These are phyloP conservation scores for Choricystis sp. DNA, from an alignment of 139 green algal genomes.

Conservation along the genomic window DNA sequence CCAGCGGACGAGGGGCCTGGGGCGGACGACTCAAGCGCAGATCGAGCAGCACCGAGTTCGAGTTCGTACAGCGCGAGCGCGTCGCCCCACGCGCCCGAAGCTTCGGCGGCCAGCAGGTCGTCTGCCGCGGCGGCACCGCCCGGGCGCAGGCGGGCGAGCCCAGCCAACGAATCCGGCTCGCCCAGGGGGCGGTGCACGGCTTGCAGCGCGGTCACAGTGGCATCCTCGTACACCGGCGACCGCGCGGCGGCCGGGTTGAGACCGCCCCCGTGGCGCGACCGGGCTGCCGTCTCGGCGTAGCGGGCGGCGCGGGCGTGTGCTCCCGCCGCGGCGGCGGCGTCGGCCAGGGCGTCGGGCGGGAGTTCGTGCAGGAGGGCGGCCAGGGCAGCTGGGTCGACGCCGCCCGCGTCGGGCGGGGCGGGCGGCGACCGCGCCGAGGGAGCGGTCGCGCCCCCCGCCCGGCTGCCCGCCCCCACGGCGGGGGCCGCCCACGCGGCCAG, in stretches of 20 bases:
- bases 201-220: conserved; percentile 65
- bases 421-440: too few relatives aligned
- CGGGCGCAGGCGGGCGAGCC: conserved; percentile 47
- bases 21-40: not conserved
- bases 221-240: conserved; percentile 28
- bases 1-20: too few relatives aligned
- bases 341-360: not conserved
- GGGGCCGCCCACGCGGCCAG: conserved; percentile 49
- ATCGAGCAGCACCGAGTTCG: conserved; percentile 14
- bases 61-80: conserved; percentile 74
- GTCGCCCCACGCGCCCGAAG: conserved; percentile 71
- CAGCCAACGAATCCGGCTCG: conserved; percentile 76
- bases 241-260: conserved; percentile 52
- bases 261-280: conserved; percentile 30
- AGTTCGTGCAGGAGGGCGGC: not conserved
- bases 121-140: conserved; percentile 36
- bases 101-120: conserved; percentile 55
- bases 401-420: too few relatives aligned
- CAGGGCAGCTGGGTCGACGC: conserved; percentile 20
- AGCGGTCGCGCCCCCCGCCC: not conserved
- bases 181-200: conserved; percentile 77
- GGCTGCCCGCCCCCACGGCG: conserved; percentile 3
- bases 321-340: conserved; percentile 23
- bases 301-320: conserved; percentile 69
- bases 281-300: conserved; percentile 70